These are phyloP conservation scores for Penicillium malachiteum DNA, from an alignment of 495 filamentous ascomycete genomes.

Conservation along the genomic window DNA sequence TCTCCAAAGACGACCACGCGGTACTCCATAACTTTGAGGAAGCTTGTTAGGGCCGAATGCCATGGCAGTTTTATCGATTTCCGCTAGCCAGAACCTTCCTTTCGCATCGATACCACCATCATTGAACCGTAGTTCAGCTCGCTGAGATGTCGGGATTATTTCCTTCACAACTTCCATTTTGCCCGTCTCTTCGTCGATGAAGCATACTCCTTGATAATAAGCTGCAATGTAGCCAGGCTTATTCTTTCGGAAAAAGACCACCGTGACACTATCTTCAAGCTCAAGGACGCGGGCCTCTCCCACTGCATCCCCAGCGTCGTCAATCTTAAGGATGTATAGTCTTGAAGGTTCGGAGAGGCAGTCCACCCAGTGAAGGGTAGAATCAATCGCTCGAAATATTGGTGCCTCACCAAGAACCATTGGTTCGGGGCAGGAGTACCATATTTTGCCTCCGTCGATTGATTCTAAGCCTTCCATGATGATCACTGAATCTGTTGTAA, in stretches of 20 bases:
- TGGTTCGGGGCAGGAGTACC: background rate
- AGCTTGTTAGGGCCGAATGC: constrained; percentile 4
- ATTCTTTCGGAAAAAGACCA: background rate
- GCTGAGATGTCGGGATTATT: background rate
- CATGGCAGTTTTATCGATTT: constrained; percentile 2
- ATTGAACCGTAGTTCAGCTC: background rate
- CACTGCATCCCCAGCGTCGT: background rate
- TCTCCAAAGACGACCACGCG: constrained; percentile 40
- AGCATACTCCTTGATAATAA: background rate
- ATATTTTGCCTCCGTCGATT: background rate
- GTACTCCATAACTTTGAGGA: background rate
- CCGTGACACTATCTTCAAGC: background rate
- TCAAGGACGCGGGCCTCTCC: background rate
- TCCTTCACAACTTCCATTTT: background rate
- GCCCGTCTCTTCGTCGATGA: background rate
- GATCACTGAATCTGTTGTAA: background rate
- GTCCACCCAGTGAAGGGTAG: background rate
- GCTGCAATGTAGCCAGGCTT: background rate
- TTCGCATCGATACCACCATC: background rate
- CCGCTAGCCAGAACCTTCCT: background rate
- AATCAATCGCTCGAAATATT: background rate
- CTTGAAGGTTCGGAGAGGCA: background rate
- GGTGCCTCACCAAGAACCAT: background rate
- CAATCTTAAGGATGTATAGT: background rate
- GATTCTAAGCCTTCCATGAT: background rate